Base-by-base conservation (phyloP, 1,284 basidiomycete genomes). In the Anthracocystis panici-leucophaei region DNA sequence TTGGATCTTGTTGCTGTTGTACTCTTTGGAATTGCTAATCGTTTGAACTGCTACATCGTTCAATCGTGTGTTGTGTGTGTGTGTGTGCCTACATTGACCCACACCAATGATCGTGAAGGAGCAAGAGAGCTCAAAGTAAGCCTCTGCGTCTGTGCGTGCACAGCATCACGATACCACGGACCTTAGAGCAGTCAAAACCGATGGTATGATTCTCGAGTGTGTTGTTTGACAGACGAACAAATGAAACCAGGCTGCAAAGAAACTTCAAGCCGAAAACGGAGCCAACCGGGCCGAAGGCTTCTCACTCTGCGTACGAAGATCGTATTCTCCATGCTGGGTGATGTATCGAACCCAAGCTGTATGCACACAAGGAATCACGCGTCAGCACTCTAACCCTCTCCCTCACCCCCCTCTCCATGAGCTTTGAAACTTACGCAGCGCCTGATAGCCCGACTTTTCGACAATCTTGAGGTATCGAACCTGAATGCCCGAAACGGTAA, bases 391-490 rank as follows among this genome's bases (percentile, higher is more conserved):
- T 8, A 10, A 1, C 16, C n/a, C 16, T 12, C 25, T 31, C 29
- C 33, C 25, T 49, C 16, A 1, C 9, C 4, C n/a, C 14, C 29
- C 41, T n/a, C n/a, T n/a, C 18, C 11, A 9, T 12, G 18, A 29
- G 27, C 27, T 18, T 14, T 2, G 27, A n/a, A 31, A 54, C 52
- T 63, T 64, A 87, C 84, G 94, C 65, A 95, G 86, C 0, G 94
- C 94, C 86, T 97, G 93, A 61, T 85, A 85, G 20, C 95, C 96
- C 64, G 93, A 95, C 89, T 99, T 98, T 86, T 99, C 97, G 1
- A 98, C 95, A 59, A 99, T 95, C 87, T 99, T 99, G 76, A 94
- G 88, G 85, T 97, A 98, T 57, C 95, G 90, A 18, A 98, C 96
- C 86, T 97, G 94, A 68, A 98, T 97, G 10, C 97, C 96, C 0